Evolutionary conservation across 176 grass and related monocot species (phyloP).

Genomic region (Neostapfia colusana): DNA sequence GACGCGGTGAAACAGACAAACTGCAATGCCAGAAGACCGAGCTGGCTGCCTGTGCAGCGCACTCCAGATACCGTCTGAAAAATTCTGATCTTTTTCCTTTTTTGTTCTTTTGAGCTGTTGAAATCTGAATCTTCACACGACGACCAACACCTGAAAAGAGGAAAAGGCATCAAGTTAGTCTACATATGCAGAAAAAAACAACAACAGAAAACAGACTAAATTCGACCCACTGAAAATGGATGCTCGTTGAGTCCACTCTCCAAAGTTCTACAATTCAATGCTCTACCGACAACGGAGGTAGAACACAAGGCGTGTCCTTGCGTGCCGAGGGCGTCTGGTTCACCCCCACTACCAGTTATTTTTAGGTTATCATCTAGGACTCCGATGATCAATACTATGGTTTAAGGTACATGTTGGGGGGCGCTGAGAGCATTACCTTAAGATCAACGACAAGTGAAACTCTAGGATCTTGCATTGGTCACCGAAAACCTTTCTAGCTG

Average conservation of each 20-base stretch:
- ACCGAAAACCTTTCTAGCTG: conserved; percentile 31
- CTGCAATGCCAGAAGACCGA: conserved; percentile 18
- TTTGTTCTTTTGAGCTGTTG: neutral
- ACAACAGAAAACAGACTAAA: conserved; percentile 26
- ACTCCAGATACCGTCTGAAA: conserved; percentile 12
- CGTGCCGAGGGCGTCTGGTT: conserved; percentile 23
- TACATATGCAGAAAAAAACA: neutral
- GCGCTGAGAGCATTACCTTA: too few relatives aligned
- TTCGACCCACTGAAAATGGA: conserved; percentile 13
- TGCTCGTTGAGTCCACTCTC: conserved; percentile 6
- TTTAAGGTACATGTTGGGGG: conserved; percentile 33
- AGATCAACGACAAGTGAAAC: conserved; percentile 14
- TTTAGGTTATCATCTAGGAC: conserved; percentile 27
- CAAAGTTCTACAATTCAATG: conserved; percentile 24
- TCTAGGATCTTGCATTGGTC: conserved; percentile 45
- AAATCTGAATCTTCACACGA: conserved; percentile 28
- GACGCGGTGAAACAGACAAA: neutral
- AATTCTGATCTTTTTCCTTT: neutral
- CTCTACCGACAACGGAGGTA: conserved; percentile 14
- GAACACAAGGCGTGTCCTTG: conserved; percentile 30
- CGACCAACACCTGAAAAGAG: conserved; percentile 41
- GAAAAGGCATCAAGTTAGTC: conserved; percentile 25
- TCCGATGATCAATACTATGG: conserved; percentile 28
- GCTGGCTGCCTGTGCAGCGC: conserved; percentile 28
- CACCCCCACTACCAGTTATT: neutral